Conservation (phyloP, 352 stramenopile species). For the Phytopythium litorale region DNA sequence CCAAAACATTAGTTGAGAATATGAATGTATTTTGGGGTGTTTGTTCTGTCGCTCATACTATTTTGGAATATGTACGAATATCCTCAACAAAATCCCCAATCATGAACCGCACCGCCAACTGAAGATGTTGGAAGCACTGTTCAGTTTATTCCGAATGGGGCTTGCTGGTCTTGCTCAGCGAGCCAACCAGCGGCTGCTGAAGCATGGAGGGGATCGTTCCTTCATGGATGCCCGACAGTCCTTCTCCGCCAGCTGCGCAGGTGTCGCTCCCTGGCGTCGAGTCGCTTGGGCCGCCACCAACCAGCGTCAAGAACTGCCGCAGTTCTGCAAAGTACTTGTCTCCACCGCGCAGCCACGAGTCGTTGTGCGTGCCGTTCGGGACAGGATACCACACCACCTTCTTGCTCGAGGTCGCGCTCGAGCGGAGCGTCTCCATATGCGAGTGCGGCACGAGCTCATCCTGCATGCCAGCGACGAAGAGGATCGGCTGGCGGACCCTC, state of each 20-base stretch:
- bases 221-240: conserved; percentile 19
- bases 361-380: conserved; percentile 92
- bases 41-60: too few relatives aligned
- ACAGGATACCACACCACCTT: conserved; percentile 70
- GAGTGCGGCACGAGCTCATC: conserved; percentile 92
- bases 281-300: conserved; percentile 9
- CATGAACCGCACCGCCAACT: too few relatives aligned
- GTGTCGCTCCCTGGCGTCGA: background rate
- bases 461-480: conserved; percentile 88
- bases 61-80: too few relatives aligned
- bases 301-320: conserved; percentile 56
- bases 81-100: too few relatives aligned
- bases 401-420: conserved; percentile 53
- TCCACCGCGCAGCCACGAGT: conserved; percentile 91
- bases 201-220: conserved; percentile 72
- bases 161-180: conserved; percentile 25
- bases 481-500: conserved; percentile 71
- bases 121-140: too few relatives aligned
- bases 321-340: conserved; percentile 82
- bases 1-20: too few relatives aligned
- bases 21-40: too few relatives aligned
- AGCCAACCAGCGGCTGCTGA: conserved; percentile 52
- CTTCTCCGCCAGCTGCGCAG: conserved; percentile 13
- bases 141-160: conserved; percentile 27
- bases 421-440: conserved; percentile 84